Base-by-base conservation (phyloP, 345 rosid genomes). In the Microcos paniculata region DNA sequence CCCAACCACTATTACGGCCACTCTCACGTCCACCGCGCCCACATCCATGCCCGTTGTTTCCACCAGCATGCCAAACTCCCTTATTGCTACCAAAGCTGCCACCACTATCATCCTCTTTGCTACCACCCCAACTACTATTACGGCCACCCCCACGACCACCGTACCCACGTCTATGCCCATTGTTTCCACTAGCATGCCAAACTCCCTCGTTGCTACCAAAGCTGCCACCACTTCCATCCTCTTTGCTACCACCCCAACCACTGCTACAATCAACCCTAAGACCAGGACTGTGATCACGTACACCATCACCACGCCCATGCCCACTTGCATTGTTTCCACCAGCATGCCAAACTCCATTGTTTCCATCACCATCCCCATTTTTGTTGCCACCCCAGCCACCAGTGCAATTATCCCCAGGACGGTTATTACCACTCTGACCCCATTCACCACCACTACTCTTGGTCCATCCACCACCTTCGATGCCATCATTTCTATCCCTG, bases 321-420 rank as follows among this genome's bases (percentile, higher is more conserved):
- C 83, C 74, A 68, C 81, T 71, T 49, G 72, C 86, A 64, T 58
- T 58, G 7, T 23, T 53, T 40, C 31, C 62, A 23, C 49, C 15
- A 56, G 31, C 64, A 55, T 24, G 33, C 63, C 63, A 56, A 55
- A 26, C 55, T 24, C 14, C 71, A 42, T 21, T 16, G 3, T 24
- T 45, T 12, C 38, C 35, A 45, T 19, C 7, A 5, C 35, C 7
- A 23, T 16, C 71, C 45, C n/a, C 38, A 8, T 14, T 43, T 26
- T 45, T 24, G 53, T 80, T 84, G n/a, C 70, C 55, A 11, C 87
- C 90, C 91, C 92, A 85, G 3, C 92, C 85, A n/a, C 90, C 80
- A 0, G 86, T 85, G 26, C 84, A 87, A 55, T 87, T 85, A 43
- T 83, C 89, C 64, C 72, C 68, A 38, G 28, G 8, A 69, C 85